phyloP scores from a whole-genome alignment of 1,139 yeast genomes.

The Hansenula anomala region DNA sequence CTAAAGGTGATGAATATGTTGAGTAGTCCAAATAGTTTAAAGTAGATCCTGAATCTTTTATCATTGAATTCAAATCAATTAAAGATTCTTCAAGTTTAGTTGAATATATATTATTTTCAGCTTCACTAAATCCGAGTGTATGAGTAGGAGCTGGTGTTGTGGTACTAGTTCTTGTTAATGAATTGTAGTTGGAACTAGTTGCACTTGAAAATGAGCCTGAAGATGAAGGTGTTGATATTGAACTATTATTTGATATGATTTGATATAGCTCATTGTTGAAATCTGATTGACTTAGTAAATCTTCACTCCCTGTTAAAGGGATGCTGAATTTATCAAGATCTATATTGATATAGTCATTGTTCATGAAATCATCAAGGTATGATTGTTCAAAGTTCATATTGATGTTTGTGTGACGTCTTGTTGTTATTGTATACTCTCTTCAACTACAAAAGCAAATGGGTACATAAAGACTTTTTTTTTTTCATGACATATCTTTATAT shows the following conservation, averaged over 20 bases:
- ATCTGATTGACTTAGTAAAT: neutral
- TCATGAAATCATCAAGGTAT: neutral
- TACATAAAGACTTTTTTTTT: too few relatives aligned
- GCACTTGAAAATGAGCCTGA: too few relatives aligned
- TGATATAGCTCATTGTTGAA: constrained; percentile 3
- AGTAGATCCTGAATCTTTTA: neutral
- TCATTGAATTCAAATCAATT: neutral
- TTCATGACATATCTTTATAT: too few relatives aligned
- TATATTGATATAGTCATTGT: neutral
- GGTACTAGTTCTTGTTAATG: too few relatives aligned
- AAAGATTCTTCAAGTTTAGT: neutral
- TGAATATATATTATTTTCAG: too few relatives aligned
- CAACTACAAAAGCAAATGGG: too few relatives aligned
- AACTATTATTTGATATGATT: constrained; percentile 1
- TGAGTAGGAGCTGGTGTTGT: too few relatives aligned
- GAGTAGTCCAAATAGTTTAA: neutral
- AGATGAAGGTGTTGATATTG: neutral
- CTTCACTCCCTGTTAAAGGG: neutral
- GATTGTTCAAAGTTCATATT: neutral
- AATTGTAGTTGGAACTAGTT: too few relatives aligned
- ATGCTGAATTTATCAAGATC: neutral
- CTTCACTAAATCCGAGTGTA: too few relatives aligned
- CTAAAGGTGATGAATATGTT: neutral
- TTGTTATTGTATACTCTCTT: too few relatives aligned
- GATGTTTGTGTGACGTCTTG: neutral